Evolutionary conservation across 345 rosid genomes (phyloP).

Genomic region (Salix udensis): DNA sequence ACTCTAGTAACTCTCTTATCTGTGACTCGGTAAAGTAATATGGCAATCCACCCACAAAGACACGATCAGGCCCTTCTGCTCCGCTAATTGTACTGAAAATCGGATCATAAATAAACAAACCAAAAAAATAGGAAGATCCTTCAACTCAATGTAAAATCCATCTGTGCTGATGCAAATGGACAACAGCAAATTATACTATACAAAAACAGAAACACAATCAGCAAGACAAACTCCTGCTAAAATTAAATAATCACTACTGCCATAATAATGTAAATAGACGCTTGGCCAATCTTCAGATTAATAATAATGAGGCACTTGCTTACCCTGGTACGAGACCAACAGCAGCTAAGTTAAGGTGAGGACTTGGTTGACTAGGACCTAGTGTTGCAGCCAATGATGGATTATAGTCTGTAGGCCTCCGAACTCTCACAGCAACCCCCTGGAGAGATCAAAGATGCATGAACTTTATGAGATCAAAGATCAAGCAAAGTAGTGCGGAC

Average conservation of each 20-base stretch:
- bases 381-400: slow-evolving; percentile 50
- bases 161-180: background rate
- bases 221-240: background rate
- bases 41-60: slow-evolving; percentile 41
- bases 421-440: slow-evolving; percentile 53
- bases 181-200: background rate
- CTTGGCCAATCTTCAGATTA: background rate
- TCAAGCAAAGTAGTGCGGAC: too few species aligned
- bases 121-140: background rate
- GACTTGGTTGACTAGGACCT: slow-evolving; percentile 52
- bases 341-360: slow-evolving; percentile 47
- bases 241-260: background rate
- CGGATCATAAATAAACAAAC: background rate
- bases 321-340: slow-evolving; percentile 46
- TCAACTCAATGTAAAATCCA: background rate
- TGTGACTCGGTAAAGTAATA: slow-evolving; percentile 36
- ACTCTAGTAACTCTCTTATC: slow-evolving; percentile 32
- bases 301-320: background rate
- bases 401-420: slow-evolving; percentile 52
- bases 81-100: slow-evolving; percentile 24
- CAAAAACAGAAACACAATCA: background rate
- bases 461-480: background rate
- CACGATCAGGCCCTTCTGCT: slow-evolving; percentile 35
- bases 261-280: background rate
- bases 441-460: slow-evolving; percentile 13